A percentile compares a stretch with the other conserved stretches of the same genome.
phyloP scores from a whole-genome alignment of 768 basidiomycete species.

The Terana coerulea region DNA sequence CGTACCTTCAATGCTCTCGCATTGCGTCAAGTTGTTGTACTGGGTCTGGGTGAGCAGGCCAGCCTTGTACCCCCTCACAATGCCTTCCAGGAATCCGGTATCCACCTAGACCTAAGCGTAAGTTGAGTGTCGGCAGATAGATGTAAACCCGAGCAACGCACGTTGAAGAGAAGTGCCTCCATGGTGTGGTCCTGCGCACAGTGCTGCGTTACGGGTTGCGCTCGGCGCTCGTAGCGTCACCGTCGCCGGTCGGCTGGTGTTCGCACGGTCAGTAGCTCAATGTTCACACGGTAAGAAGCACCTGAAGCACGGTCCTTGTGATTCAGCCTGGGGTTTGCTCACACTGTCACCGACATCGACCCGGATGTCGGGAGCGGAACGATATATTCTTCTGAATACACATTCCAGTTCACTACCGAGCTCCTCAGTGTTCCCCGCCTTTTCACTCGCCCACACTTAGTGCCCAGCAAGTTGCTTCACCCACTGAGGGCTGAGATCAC shows the following conservation, averaged over 20 bases:
- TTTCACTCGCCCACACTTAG: too few species aligned
- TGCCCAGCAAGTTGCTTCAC: too few species aligned
- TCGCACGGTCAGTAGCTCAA: slow-evolving; percentile 2
- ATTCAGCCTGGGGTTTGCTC: too few species aligned
- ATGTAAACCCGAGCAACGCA: slow-evolving; percentile 30
- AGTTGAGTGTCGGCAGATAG: slow-evolving; percentile 20
- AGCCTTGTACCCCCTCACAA: slow-evolving; percentile 89
- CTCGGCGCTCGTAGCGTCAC: slow-evolving; percentile 5
- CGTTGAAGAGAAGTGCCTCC: slow-evolving; percentile 91
- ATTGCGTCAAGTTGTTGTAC: slow-evolving; percentile 93
- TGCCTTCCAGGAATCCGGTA: slow-evolving; percentile 74
- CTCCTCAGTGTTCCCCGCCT: too few species aligned
- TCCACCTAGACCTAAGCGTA: slow-evolving; percentile 48
- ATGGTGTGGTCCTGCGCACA: slow-evolving; percentile 35
- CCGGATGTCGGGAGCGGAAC: too few species aligned
- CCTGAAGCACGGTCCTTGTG: too few species aligned
- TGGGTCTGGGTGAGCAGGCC: slow-evolving; percentile 87
- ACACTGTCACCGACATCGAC: too few species aligned
- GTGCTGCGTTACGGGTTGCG: slow-evolving; percentile 8
- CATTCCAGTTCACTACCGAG: too few species aligned
- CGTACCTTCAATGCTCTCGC: slow-evolving; percentile 93
- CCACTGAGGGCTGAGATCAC: too few species aligned
- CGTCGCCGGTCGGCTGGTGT: background rate
- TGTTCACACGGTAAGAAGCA: slow-evolving; percentile 4
- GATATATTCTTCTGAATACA: too few species aligned